These are phyloP conservation scores for Trichoderma koningiopsis DNA, from an alignment of 2,329 filamentous ascomycete genomes.

Conservation along the genomic window DNA sequence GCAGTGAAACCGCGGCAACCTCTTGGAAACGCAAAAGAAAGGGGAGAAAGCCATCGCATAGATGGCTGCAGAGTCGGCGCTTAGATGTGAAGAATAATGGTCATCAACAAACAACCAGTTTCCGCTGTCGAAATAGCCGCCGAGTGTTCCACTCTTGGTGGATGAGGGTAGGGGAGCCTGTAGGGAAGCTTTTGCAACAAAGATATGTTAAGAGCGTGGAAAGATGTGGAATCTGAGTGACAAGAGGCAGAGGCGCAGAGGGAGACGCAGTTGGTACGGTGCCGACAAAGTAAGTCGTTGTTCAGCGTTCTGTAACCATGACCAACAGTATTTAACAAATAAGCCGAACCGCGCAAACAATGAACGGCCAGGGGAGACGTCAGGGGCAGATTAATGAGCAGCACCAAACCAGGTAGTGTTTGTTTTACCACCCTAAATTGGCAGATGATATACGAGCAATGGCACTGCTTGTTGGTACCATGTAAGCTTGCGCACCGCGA, in stretches of 20 bases:
- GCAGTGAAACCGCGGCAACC: neutral
- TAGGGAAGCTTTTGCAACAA: neutral
- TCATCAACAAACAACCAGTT: constrained; percentile 3
- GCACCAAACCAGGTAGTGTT: neutral
- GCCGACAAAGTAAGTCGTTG: neutral
- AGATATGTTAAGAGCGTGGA: neutral
- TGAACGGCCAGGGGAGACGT: neutral
- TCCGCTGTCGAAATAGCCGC: constrained; percentile 9
- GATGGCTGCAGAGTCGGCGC: constrained; percentile 30
- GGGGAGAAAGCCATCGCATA: neutral
- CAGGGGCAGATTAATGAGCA: neutral
- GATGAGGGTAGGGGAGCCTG: neutral
- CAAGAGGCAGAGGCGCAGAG: neutral
- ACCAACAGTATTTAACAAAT: neutral
- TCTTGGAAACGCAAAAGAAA: constrained; percentile 23
- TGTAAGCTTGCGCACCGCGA: constrained; percentile 17
- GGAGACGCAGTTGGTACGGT: neutral
- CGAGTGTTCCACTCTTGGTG: neutral
- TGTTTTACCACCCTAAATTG: neutral
- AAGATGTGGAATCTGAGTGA: neutral
- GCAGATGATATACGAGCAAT: neutral
- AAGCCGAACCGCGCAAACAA: neutral
- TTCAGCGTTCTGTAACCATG: neutral
- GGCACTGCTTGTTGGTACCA: neutral
- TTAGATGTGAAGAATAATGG: constrained; percentile 32